Evolutionary conservation across 495 filamentous ascomycete species (phyloP), one percentile per base, ranked within the genome.

Genomic region (Xylaria nigripes): DNA sequence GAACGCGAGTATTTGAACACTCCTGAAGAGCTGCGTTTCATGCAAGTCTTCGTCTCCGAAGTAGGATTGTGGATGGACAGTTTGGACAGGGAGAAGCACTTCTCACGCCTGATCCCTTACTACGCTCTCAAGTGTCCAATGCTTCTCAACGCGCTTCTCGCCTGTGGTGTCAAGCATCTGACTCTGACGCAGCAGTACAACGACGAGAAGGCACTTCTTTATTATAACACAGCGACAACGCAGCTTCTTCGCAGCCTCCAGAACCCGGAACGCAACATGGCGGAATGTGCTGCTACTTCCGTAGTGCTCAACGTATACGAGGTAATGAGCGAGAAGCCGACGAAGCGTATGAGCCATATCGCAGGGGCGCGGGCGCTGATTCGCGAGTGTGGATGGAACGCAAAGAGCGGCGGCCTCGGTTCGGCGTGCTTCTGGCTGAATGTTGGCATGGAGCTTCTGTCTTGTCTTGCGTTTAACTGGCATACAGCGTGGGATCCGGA

Each of bases 351-450:
- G 81, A 87, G 87, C 58, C 91, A 96, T 64, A 90, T 94, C 58
- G 84, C 87, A 7, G 89, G 89, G 2, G 87, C 91, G 15, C 79
- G 90, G 45, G 89, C 90, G 3, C 74, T 97, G 46, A 90, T 98
- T 63, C 87, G 87, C 58, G 89, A 96, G 64, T 95, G 90, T 63
- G 80, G 81, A 13, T 98, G 93, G 93, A 87, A 85, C 60, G 88
- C 90, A 1, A 82, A 78, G 48, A 86, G 86, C 23, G 76, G 76
- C 3, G 89, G 90, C 3, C 79, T 96, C 41, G 90, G 89, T 8
- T 83, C 85, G 1, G 89, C 92, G 10, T 96, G 91, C 67, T 97
- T 97, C 70, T 96, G 92, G 90, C 70, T 96, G 16, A 96, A 94
- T 61, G 82, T 94, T 13, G 83, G 86, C 15, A 86, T 95, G 82